Base-by-base conservation (phyloP, 2,329 filamentous ascomycete genomes). In the Aureobasidium sp. region DNA sequence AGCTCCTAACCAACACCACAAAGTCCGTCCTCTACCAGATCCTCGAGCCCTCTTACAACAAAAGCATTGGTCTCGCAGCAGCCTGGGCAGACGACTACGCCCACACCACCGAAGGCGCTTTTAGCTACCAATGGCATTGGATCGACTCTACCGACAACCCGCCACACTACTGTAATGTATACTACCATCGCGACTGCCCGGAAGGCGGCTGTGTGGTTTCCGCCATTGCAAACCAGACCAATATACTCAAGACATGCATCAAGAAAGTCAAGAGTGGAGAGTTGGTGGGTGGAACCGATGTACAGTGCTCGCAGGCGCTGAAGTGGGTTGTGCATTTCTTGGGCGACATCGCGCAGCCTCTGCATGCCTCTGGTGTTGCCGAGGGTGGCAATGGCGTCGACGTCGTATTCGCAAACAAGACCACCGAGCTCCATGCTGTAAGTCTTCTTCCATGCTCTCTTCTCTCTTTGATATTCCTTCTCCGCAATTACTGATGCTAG, bases 81-180 rank as follows among this genome's bases (percentile, higher is more conserved):
- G 73, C 73, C 12, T 76, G 74, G 75, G 74, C 74, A 34, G 74
- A 76, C 56, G 69, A 67, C 22, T 76, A 73, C 49, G 73, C 74
- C 2, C 74, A 76, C 48, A 75, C 72, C 2, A 63, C 66, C 20
- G 70, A 74, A 65, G 74, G 74, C n/a, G 70, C 70, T n/a, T 76
- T 73, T 62, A 74, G 72, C 12, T 76, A 76, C 61, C 74, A 75
- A 56, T 76, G 74, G 74, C 74, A 76, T 60, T 77, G 73, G 72
- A 75, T 77, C 57, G 73, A 74, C 53, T 68, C 73, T 0, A 68
- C 72, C 22, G 74, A 76, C 61, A 62, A 68, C 6, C 62, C 64
- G 3, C 74, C 74, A 1, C 60, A 68, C 5, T 63, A 62, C 20
- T 77, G 75, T 62, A 68, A 69, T 36, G 64, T 76, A 1, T 67